A percentile compares a stretch with the other conserved stretches of the same genome.
phyloP scores from a whole-genome alignment of 2,329 filamentous ascomycete species.

The Fusarium mangiferae region DNA sequence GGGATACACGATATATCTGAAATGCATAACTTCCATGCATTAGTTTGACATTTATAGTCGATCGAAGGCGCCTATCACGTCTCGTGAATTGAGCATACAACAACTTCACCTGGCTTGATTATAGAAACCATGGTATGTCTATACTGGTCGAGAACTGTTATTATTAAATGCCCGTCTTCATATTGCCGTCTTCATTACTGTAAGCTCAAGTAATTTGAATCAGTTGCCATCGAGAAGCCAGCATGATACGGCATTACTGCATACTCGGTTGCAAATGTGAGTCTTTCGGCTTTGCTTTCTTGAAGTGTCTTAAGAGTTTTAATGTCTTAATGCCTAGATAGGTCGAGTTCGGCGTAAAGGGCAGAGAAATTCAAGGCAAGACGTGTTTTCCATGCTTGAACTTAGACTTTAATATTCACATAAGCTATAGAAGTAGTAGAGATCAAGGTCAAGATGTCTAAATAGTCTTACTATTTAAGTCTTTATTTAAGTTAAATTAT shows the following conservation, averaged over 20 bases:
- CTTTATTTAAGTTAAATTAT: too few relatives aligned
- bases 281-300: too few relatives aligned
- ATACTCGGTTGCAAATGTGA: fast-evolving
- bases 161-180: not conserved
- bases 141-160: too few relatives aligned
- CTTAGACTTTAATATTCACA: not conserved
- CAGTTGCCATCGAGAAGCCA: fast-evolving
- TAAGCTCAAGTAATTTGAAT: too few relatives aligned
- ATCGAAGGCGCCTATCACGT: not conserved
- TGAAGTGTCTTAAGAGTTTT: fast-evolving
- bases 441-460: too few relatives aligned
- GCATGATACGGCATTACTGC: too few relatives aligned
- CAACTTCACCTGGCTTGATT: not conserved
- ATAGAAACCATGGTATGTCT: not conserved
- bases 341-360: not conserved
- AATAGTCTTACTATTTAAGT: not conserved
- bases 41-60: not conserved
- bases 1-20: not conserved
- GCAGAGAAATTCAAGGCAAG: fast-evolving
- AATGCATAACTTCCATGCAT: not conserved
- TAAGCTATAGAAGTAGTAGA: not conserved
- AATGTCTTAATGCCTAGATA: fast-evolving
- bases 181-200: not conserved
- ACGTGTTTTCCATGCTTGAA: not conserved
- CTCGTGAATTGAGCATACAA: not conserved